Evolutionary conservation across 2,329 filamentous ascomycete genomes (phyloP).

Genomic region (Mollisiaceae sp.): DNA sequence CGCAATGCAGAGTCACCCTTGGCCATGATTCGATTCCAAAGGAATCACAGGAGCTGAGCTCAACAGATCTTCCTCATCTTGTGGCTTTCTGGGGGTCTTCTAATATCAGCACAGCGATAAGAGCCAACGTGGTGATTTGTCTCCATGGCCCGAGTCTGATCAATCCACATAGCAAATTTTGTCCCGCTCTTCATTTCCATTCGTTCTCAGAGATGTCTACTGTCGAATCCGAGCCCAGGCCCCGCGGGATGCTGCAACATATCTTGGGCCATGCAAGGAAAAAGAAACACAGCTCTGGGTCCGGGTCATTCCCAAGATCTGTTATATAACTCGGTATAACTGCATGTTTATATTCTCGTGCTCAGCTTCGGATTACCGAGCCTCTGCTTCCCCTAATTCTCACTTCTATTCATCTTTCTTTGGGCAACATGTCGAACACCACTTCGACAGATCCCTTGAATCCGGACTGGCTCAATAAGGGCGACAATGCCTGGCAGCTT

Average conservation of each 20-base stretch:
- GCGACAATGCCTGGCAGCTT: constrained; percentile 58
- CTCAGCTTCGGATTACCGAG: background rate
- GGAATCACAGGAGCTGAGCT: background rate
- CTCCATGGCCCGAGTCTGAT: background rate
- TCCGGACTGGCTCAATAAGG: constrained; percentile 47
- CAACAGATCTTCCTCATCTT: background rate
- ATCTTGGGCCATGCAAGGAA: constrained; percentile 11
- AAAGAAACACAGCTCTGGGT: constrained; percentile 10
- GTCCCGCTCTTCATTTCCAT: background rate
- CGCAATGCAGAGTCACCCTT: background rate
- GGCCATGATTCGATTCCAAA: background rate
- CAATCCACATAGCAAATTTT: background rate
- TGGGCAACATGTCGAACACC: constrained; percentile 7
- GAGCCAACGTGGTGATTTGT: background rate
- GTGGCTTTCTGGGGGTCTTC: constrained; percentile 1
- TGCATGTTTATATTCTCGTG: background rate
- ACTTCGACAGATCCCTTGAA: background rate
- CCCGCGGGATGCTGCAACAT: constrained; percentile 13
- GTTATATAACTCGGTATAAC: constrained; percentile 9
- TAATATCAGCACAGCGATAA: background rate
- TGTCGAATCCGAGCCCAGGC: constrained; percentile 7
- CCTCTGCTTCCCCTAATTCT: background rate
- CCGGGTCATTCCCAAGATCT: background rate
- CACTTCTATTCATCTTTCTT: background rate
- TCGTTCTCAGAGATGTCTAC: constrained; percentile 1